Percentiles rank a stretch among this genome's conserved stretches.
Evolutionary conservation across 306 rosid species (phyloP).

Genomic region (Castanea sativa): DNA sequence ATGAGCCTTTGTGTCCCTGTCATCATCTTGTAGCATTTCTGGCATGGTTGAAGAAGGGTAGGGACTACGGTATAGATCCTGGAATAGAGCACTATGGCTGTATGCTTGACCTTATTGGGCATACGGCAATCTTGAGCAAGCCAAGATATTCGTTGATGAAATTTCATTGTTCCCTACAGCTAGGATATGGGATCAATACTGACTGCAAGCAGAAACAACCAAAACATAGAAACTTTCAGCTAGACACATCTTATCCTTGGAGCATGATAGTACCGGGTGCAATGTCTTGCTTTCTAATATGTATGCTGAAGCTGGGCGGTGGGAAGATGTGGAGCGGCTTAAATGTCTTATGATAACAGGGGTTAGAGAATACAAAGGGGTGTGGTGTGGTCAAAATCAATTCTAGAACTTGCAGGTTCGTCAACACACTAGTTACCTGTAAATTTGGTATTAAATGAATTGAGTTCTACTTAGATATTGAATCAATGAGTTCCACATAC

Average conservation of each 20-base stretch:
- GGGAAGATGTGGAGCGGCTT: slow-evolving; percentile 42
- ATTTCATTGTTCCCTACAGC: slow-evolving; percentile 50
- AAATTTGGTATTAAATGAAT: too few species aligned
- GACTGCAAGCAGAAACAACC: slow-evolving; percentile 46
- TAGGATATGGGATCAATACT: slow-evolving; percentile 57
- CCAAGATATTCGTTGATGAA: slow-evolving; percentile 46
- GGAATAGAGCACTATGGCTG: slow-evolving; percentile 62
- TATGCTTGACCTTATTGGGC: slow-evolving; percentile 55
- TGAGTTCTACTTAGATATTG: too few species aligned
- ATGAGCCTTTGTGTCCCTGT: slow-evolving; percentile 49
- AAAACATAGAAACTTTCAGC: slow-evolving; percentile 52
- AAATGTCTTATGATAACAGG: slow-evolving; percentile 38
- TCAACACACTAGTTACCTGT: slow-evolving; percentile 4
- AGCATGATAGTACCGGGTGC: slow-evolving; percentile 49
- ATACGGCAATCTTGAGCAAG: slow-evolving; percentile 39
- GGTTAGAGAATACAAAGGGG: slow-evolving; percentile 34
- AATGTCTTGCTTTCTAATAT: slow-evolving; percentile 51
- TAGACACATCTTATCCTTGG: slow-evolving; percentile 24
- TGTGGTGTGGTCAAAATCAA: slow-evolving; percentile 38
- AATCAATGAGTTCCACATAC: too few species aligned
- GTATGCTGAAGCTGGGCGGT: slow-evolving; percentile 52
- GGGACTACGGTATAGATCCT: slow-evolving; percentile 42
- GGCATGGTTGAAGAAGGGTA: slow-evolving; percentile 50
- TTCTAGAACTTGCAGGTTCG: slow-evolving; percentile 28
- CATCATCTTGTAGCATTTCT: slow-evolving; percentile 50